Base-by-base conservation (phyloP, 306 rosid genomes). In the Cucurbita maxima region DNA sequence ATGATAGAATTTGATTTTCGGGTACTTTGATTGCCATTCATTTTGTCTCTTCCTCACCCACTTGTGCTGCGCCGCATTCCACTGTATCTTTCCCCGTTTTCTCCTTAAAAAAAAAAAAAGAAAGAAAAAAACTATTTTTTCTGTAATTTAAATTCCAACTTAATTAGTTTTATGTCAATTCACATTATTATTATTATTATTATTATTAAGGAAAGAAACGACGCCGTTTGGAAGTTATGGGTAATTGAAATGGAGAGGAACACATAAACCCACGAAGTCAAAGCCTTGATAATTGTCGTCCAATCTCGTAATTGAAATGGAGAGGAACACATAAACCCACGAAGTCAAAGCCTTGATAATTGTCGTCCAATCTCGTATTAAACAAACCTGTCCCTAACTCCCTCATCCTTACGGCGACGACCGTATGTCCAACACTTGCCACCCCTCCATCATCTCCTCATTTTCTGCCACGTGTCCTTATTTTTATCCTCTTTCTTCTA, bases 291-390 rank as follows among this genome's bases (percentile, higher is more conserved):
- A n/a, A n/a, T n/a, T n/a, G n/a, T n/a, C n/a, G n/a, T n/a, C n/a
- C n/a, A n/a, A n/a, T n/a, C n/a, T n/a, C n/a, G n/a, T n/a, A n/a
- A n/a, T n/a, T 76, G 54, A 55, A 71, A 59, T 71, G 69, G 45
- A 79, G 60, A 68, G 37, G 51, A 79, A 76, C 76, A 48, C 67
- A 40, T 14, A 67, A 44, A 83, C 74, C 82, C 83, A 77, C 75
- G 19, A 81, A 88, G 96, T 90, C 96, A 88, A 92, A 90, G 76
- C 88, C 84, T 85, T 83, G 90, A 86, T 86, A 75, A 78, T 84
- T 82, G 92, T 69, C 88, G 77, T 75, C 83, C 84, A 55, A 22
- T 72, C 56, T 56, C 22, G 75, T 64, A 71, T 68, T 48, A 34
- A 73, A 71, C 50, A 71, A 59, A 64, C 15, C 2, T 57, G 51